Percentiles rank a stretch among this genome's conserved stretches.
Conservation (phyloP, 495 filamentous ascomycete genomes). For the Elasticomyces elasticus region DNA sequence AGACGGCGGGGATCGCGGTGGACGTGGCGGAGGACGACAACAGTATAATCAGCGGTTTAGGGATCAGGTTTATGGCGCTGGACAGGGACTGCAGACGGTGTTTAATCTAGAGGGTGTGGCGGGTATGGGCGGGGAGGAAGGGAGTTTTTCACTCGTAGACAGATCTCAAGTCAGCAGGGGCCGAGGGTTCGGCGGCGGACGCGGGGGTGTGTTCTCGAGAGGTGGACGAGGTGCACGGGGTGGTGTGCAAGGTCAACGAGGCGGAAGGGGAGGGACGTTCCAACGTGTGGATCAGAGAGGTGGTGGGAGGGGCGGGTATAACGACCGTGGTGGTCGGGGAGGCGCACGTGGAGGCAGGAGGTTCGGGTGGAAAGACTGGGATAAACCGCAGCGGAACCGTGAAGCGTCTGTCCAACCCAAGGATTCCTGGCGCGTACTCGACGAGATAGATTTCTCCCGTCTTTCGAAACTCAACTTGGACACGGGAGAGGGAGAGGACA, state of each 20-base stretch:
- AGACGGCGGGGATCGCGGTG: conserved; percentile 70
- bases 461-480: conserved; percentile 92
- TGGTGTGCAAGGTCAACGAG: conserved; percentile 37
- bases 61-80: conserved; percentile 82
- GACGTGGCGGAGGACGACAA: conserved; percentile 57
- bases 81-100: conserved; percentile 58
- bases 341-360: conserved; percentile 60
- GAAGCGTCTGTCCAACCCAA: conserved; percentile 91
- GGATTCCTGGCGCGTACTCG: conserved; percentile 86
- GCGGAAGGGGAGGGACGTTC: conserved; percentile 44
- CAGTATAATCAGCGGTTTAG: conserved; percentile 87
- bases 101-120: conserved; percentile 87
- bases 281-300: conserved; percentile 47
- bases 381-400: conserved; percentile 93
- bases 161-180: conserved; percentile 42
- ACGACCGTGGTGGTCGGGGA: conserved; percentile 54
- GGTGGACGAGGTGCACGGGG: conserved; percentile 66
- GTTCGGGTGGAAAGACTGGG: conserved; percentile 97
- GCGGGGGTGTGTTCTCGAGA: conserved; percentile 75
- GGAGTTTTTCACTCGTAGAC: conserved; percentile 94
- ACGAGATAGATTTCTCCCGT: conserved; percentile 97
- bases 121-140: too few relatives aligned
- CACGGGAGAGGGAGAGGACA: conserved; percentile 83
- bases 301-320: conserved; percentile 49
- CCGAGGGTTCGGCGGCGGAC: conserved; percentile 75